These are phyloP conservation scores for Solanum verrucosum DNA, from an alignment of 257 asterid genomes.

Conservation along the genomic window DNA sequence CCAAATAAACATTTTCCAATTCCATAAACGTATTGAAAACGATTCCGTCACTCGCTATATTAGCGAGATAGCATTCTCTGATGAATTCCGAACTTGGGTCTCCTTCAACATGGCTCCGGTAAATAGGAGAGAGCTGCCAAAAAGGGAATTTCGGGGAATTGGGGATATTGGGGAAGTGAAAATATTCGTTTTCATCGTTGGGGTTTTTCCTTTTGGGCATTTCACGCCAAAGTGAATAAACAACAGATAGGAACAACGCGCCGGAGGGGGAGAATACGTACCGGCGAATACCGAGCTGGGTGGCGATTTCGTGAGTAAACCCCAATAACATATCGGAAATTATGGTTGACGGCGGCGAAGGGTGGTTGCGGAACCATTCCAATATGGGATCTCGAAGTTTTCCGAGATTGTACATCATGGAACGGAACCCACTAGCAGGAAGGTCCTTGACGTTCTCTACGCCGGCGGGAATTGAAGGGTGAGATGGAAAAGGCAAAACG, in stretches of 20 bases:
- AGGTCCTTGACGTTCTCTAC: conserved; percentile 67
- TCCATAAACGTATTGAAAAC: conserved; percentile 44
- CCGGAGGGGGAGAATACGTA: conserved; percentile 69
- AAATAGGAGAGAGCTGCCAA: conserved; percentile 72
- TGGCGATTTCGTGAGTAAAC: conserved; percentile 49
- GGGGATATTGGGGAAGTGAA: conserved; percentile 32
- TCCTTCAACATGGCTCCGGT: conserved; percentile 24
- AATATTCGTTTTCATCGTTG: conserved; percentile 13
- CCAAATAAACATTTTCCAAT: conserved; percentile 35
- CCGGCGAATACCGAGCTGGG: conserved; percentile 35
- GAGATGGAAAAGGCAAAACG: conserved; percentile 53
- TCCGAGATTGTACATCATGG: conserved; percentile 36
- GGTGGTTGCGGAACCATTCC: conserved; percentile 50
- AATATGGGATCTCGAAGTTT: conserved; percentile 30
- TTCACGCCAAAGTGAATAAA: conserved; percentile 40
- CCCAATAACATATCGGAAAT: conserved; percentile 66
- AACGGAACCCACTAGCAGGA: conserved; percentile 35
- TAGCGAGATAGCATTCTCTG: conserved; percentile 12
- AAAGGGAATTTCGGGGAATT: conserved; percentile 50
- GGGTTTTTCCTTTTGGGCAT: conserved; percentile 19
- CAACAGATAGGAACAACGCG: conserved; percentile 34
- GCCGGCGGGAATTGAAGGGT: conserved; percentile 50
- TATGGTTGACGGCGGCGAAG: conserved; percentile 64
- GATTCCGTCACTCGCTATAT: conserved; percentile 35
- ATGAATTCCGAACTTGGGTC: conserved; percentile 38